Percentiles rank a stretch among this genome's conserved stretches.
These are phyloP conservation scores for Saturnispora mendoncae DNA, from an alignment of 805 yeast species.

Conservation along the genomic window DNA sequence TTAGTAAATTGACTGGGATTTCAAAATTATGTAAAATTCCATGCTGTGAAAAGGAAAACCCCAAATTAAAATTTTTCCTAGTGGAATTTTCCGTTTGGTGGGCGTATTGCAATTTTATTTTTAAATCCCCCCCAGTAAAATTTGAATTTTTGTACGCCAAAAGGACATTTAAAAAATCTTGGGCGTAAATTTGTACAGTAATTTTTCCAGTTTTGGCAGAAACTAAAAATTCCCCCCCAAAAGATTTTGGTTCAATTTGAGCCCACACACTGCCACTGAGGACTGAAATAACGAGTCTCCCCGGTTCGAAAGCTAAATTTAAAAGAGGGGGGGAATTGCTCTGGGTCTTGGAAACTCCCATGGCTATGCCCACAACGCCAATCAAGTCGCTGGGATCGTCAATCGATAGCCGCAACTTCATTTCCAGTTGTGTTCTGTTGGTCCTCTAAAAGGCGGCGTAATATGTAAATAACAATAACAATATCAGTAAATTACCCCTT, in stretches of 20 bases:
- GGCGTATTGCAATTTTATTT: slow-evolving; percentile 3
- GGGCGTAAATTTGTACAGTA: not conserved
- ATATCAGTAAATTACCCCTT: too few species aligned
- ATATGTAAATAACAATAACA: too few species aligned
- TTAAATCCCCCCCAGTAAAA: not conserved
- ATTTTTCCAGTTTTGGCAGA: not conserved
- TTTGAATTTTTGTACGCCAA: not conserved
- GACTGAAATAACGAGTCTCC: not conserved
- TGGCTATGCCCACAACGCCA: not conserved
- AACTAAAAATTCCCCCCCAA: not conserved
- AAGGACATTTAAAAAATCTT: not conserved
- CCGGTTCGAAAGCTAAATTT: not conserved
- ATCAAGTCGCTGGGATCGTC: not conserved
- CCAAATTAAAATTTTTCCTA: slow-evolving; percentile 2
- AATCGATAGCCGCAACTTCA: not conserved
- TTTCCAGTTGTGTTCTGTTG: too few species aligned
- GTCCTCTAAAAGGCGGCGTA: too few species aligned
- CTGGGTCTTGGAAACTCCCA: not conserved
- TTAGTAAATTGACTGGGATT: slow-evolving; percentile 60
- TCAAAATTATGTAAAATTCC: slow-evolving; percentile 53
- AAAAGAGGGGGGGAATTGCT: not conserved
- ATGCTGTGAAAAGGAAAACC: not conserved
- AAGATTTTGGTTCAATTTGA: not conserved
- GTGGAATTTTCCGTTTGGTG: not conserved
- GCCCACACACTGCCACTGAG: not conserved